A percentile compares a stretch with the other conserved stretches of the same genome.
These are phyloP conservation scores for Astrocystis sublimbata DNA, from an alignment of 495 filamentous ascomycete genomes.

Conservation along the genomic window DNA sequence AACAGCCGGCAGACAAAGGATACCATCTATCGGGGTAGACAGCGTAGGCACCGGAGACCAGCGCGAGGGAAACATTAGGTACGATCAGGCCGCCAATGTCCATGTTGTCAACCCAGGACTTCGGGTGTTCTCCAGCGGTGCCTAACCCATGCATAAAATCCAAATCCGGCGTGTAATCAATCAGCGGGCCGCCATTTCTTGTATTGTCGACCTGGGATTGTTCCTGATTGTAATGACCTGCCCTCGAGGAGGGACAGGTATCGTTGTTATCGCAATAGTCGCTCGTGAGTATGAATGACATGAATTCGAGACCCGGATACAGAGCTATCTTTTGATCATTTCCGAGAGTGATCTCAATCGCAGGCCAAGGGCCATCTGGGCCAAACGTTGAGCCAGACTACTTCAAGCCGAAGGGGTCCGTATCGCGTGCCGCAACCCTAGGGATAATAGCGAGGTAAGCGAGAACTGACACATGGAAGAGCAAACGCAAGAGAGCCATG, in stretches of 20 bases:
- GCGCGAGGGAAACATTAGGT: conserved; percentile 27
- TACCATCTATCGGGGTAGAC: conserved; percentile 37
- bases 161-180: conserved; percentile 21
- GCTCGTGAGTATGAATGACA: conserved; percentile 30
- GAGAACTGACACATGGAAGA: conserved; percentile 28
- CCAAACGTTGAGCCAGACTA: conserved; percentile 33
- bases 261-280: conserved; percentile 32
- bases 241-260: conserved; percentile 29
- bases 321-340: conserved; percentile 32
- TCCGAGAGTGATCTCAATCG: conserved; percentile 35
- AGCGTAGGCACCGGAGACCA: conserved; percentile 26
- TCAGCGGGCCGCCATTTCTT: conserved; percentile 22
- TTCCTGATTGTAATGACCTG: conserved; percentile 30
- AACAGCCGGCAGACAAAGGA: conserved; percentile 36
- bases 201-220: conserved; percentile 29
- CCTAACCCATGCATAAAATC: conserved; percentile 29
- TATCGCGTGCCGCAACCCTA: conserved; percentile 15
- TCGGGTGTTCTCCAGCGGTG: conserved; percentile 18
- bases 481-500: conserved; percentile 25
- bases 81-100: conserved; percentile 22
- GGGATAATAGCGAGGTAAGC: conserved; percentile 26
- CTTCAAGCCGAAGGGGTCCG: conserved; percentile 23
- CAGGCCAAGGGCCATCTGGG: conserved; percentile 33
- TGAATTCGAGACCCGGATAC: conserved; percentile 36
- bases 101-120: conserved; percentile 30